Conservation (phyloP, 2,329 filamentous ascomycete genomes). For the Xylaria hypoxylon region DNA sequence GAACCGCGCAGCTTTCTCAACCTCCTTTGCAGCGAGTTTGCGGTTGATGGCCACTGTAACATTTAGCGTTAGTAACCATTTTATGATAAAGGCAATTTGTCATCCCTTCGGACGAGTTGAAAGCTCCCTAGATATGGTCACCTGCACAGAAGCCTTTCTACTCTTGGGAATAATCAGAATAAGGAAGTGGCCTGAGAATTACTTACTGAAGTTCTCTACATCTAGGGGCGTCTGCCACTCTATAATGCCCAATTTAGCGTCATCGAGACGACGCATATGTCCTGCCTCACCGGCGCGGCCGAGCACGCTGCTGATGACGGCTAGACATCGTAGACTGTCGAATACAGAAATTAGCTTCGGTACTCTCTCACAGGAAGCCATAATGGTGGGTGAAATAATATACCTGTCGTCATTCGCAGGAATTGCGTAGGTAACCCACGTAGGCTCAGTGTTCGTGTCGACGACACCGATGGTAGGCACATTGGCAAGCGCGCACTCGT, state of each 20-base stretch:
- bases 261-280: slow-evolving; percentile 72
- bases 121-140: neutral
- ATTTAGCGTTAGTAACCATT: slow-evolving; percentile 5
- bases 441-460: slow-evolving; percentile 92
- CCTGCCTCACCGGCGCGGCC: slow-evolving; percentile 86
- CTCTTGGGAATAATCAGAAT: neutral
- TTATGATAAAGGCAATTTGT: neutral
- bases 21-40: slow-evolving; percentile 41
- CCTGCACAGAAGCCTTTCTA: neutral
- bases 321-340: slow-evolving; percentile 79
- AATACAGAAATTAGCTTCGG: slow-evolving; percentile 10
- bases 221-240: slow-evolving; percentile 68
- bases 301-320: slow-evolving; percentile 85
- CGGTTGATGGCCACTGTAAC: slow-evolving; percentile 23
- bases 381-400: slow-evolving; percentile 43
- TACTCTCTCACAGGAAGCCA: neutral
- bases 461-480: slow-evolving; percentile 95
- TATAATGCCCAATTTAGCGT: slow-evolving; percentile 71
- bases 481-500: slow-evolving; percentile 88
- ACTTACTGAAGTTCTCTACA: slow-evolving; percentile 55
- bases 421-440: slow-evolving; percentile 95
- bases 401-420: slow-evolving; percentile 96
- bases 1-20: neutral
- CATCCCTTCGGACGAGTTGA: neutral
- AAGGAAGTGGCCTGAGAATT: neutral